These are phyloP conservation scores for Marasmius sp. DNA, from an alignment of 1,284 basidiomycete genomes.

Conservation along the genomic window DNA sequence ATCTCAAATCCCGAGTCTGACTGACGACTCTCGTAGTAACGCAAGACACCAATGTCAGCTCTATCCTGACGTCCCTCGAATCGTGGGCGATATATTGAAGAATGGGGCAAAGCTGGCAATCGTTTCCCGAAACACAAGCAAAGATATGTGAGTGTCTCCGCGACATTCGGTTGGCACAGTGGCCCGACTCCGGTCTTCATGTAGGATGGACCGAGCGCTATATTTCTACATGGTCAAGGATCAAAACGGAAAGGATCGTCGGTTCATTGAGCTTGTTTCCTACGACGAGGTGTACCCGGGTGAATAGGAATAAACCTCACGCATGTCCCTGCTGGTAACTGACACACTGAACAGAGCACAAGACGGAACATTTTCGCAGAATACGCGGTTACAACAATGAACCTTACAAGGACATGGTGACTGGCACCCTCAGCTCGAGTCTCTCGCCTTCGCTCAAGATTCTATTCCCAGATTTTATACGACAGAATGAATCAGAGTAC, in stretches of 20 bases:
- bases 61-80: slow-evolving; percentile 2
- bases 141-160: background rate
- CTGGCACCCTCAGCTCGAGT: background rate
- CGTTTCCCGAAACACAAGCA: slow-evolving; percentile 9
- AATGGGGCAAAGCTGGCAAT: slow-evolving; percentile 5
- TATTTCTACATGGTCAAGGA: background rate
- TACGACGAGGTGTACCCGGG: slow-evolving; percentile 11
- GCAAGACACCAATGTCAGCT: background rate
- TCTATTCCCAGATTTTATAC: background rate
- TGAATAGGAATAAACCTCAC: background rate
- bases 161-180: too few species aligned
- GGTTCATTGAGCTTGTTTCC: slow-evolving; percentile 8
- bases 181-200: too few species aligned
- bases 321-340: too few species aligned
- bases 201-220: too few species aligned
- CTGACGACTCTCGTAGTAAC: background rate
- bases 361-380: slow-evolving; percentile 9
- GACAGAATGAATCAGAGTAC: background rate
- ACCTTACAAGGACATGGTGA: slow-evolving; percentile 10
- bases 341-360: background rate
- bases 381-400: slow-evolving; percentile 11
- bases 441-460: background rate
- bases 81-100: slow-evolving; percentile 3
- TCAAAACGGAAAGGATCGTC: slow-evolving; percentile 1
- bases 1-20: too few species aligned